Conservation (phyloP, 139 green algal genomes). For the Asterochloris sp. region DNA sequence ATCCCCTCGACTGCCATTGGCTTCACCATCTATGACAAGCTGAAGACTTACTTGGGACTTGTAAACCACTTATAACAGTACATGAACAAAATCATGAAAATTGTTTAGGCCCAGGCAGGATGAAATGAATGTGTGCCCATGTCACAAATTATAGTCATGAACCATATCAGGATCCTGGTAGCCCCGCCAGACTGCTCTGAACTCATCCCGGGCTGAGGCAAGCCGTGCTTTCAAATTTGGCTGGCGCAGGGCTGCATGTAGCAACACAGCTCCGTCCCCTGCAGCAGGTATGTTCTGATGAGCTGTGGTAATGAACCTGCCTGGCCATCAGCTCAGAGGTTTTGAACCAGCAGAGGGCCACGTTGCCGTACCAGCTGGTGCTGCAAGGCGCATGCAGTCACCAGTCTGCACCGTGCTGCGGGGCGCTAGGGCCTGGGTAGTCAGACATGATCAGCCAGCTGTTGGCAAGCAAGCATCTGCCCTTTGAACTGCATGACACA, state of each 20-base stretch:
- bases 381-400: too few species aligned
- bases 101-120: background rate
- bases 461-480: too few species aligned
- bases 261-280: slow-evolving; percentile 27
- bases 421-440: too few species aligned
- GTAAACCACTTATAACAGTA: slow-evolving; percentile 5
- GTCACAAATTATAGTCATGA: slow-evolving; percentile 14
- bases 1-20: slow-evolving; percentile 89
- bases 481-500: too few species aligned
- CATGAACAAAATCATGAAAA: background rate
- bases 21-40: slow-evolving; percentile 83
- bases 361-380: too few species aligned
- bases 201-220: slow-evolving; percentile 42
- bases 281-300: background rate
- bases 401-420: too few species aligned
- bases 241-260: slow-evolving; percentile 34
- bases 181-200: slow-evolving; percentile 40
- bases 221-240: slow-evolving; percentile 52
- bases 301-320: too few species aligned
- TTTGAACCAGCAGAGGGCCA: too few species aligned
- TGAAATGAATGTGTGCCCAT: background rate
- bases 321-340: too few species aligned
- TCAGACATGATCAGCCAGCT: too few species aligned
- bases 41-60: slow-evolving; percentile 67
- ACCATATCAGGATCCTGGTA: slow-evolving; percentile 12